Conservation (phyloP, 306 rosid species). For the Corylus americana region DNA sequence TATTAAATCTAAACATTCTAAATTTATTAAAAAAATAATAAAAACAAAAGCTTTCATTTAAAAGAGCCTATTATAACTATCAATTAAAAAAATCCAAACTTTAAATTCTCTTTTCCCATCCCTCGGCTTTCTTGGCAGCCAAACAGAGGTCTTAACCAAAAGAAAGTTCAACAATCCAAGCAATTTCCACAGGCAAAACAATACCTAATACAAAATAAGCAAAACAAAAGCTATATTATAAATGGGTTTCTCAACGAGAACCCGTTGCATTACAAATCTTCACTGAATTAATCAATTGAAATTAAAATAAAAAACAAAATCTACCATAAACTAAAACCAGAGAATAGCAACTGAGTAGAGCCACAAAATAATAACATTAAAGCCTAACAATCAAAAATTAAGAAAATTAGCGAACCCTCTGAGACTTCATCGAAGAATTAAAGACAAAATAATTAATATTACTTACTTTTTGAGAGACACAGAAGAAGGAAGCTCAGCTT, state of each 20-base stretch:
- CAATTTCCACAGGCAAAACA: neutral
- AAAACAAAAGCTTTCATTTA: neutral
- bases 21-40: neutral
- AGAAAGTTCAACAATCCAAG: neutral
- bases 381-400: no score
- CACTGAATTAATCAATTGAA: neutral
- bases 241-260: neutral
- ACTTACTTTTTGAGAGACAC: neutral
- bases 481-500: neutral
- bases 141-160: neutral
- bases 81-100: neutral
- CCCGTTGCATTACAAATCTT: neutral
- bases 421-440: neutral
- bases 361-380: neutral
- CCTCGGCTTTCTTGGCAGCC: conserved; percentile 2
- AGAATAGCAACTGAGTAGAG: neutral
- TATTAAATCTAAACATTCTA: no score
- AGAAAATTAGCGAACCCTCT: neutral
- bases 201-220: neutral
- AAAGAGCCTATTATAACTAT: neutral
- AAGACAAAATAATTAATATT: neutral
- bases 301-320: neutral
- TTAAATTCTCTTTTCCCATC: neutral
- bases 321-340: neutral
- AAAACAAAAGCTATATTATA: neutral